These are phyloP conservation scores for Zea mays DNA, from an alignment of 176 grass and related monocot genomes.

Conservation along the genomic window Zm-B73-REFERENCE-NAM-5.0 NC_050096.1:24831501-24832000, in stretches of 20 bases:
- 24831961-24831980: not conserved
- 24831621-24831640: conserved; percentile 80
- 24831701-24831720: conserved; percentile 88
- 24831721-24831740: conserved; percentile 51
- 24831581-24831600: conserved; percentile 65
- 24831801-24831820: conserved; percentile 24
- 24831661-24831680: conserved; percentile 64
- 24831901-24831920: not conserved
- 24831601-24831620: not conserved
- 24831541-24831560: conserved; percentile 40
- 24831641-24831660: conserved; percentile 48
- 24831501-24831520: conserved; percentile 1
- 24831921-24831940: not conserved
- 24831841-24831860: conserved; percentile 22
- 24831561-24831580: conserved; percentile 27
- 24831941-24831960: not conserved
- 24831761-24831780: conserved; percentile 51
- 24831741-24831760: conserved; percentile 49
- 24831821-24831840: conserved; percentile 1
- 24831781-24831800: conserved; percentile 53
- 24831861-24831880: too few relatives aligned
- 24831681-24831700: conserved; percentile 58
- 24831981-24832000: conserved; percentile 15
- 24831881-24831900: too few relatives aligned
- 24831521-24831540: conserved; percentile 18